These are phyloP conservation scores for Salix exigua DNA, from an alignment of 345 rosid genomes.

Conservation along the genomic window DNA sequence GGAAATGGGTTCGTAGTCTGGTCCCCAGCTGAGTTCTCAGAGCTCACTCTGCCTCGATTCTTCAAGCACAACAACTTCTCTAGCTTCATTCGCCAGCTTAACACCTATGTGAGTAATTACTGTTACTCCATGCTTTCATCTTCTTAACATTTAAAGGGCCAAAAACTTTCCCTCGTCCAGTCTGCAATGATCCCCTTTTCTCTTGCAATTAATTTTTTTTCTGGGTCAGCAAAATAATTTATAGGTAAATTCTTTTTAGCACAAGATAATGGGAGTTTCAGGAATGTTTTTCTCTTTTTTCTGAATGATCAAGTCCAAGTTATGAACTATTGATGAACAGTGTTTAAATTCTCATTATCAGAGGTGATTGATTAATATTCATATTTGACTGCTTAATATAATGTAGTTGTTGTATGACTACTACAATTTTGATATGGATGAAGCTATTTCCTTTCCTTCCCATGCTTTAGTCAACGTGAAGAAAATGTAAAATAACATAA, in stretches of 20 bases:
- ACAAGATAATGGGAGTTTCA: not conserved
- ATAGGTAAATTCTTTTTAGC: not conserved
- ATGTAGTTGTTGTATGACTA: not conserved
- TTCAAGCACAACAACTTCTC: slow-evolving; percentile 35
- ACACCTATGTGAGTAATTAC: slow-evolving; percentile 22
- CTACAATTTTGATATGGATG: not conserved
- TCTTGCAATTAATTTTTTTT: too few relatives aligned
- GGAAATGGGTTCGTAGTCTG: slow-evolving; percentile 28
- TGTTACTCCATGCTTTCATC: not conserved
- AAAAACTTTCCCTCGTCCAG: not conserved
- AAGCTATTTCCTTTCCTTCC: not conserved
- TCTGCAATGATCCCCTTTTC: not conserved
- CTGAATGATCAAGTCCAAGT: not conserved
- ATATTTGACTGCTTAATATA: not conserved
- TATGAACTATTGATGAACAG: not conserved
- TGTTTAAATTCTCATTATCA: too few relatives aligned
- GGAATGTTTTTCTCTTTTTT: not conserved
- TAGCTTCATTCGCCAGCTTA: slow-evolving; percentile 34
- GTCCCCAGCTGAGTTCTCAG: slow-evolving; percentile 27
- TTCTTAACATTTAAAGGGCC: not conserved
- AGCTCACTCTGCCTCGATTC: slow-evolving; percentile 22
- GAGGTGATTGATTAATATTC: not conserved
- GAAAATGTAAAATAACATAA: not conserved
- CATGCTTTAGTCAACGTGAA: not conserved
- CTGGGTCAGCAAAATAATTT: not conserved